phyloP scores from a whole-genome alignment of 2,329 filamentous ascomycete genomes.

The Lasiodiplodia sp. region DNA sequence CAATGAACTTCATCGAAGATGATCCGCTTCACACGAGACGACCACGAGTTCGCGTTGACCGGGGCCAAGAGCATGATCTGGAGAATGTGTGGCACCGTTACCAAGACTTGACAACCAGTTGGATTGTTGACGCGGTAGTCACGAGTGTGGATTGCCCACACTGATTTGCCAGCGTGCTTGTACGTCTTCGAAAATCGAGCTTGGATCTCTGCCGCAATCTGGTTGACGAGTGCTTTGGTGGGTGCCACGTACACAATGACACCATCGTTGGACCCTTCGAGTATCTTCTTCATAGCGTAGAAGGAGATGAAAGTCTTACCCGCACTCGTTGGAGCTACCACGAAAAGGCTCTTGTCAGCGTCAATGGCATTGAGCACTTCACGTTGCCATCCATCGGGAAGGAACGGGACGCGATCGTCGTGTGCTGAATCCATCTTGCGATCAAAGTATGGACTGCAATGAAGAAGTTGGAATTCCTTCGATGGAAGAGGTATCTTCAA shows the following conservation, averaged over 20 bases:
- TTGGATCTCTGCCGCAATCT: constrained; percentile 81
- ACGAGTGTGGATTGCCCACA: constrained; percentile 81
- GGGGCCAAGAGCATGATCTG: constrained; percentile 78
- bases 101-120: constrained; percentile 74
- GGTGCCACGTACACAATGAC: constrained; percentile 81
- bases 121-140: constrained; percentile 79
- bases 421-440: constrained; percentile 73
- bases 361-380: constrained; percentile 78
- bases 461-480: constrained; percentile 70
- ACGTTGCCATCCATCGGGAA: constrained; percentile 79
- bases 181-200: constrained; percentile 75
- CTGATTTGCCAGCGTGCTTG: constrained; percentile 67
- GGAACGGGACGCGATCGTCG: constrained; percentile 74
- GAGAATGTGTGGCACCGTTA: constrained; percentile 79
- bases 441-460: constrained; percentile 78
- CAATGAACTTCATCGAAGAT: constrained; percentile 86
- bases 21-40: constrained; percentile 72
- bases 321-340: constrained; percentile 79
- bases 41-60: constrained; percentile 72
- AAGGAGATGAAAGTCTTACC: constrained; percentile 87
- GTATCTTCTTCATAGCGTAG: constrained; percentile 80
- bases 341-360: constrained; percentile 72
- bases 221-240: constrained; percentile 83
- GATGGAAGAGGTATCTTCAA: constrained; percentile 51
- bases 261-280: constrained; percentile 72